These are phyloP conservation scores for Phytophthora fragariaefolia DNA, from an alignment of 352 stramenopile genomes.

Conservation along the genomic window DNA sequence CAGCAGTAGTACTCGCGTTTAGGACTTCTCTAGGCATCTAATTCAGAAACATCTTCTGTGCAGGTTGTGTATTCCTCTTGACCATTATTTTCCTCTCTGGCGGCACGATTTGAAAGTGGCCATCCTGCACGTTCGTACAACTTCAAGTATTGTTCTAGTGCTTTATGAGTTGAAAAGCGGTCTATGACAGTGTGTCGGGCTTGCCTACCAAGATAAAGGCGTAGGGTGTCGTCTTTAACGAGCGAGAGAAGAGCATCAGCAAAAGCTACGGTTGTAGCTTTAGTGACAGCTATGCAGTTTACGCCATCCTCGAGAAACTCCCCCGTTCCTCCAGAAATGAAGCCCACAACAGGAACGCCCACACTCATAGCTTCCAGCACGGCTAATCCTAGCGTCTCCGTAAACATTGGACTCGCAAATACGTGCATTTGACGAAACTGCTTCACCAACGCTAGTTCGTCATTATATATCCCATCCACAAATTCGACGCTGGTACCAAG, in stretches of 20 bases:
- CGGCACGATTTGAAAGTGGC: neutral
- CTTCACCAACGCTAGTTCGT: slow-evolving; percentile 37
- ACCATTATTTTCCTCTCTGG: neutral
- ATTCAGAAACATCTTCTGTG: slow-evolving; percentile 15
- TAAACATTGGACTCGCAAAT: slow-evolving; percentile 50
- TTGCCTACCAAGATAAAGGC: slow-evolving; percentile 35
- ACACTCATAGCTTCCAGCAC: slow-evolving; percentile 68
- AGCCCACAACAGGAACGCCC: slow-evolving; percentile 56
- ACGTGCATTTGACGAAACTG: slow-evolving; percentile 50
- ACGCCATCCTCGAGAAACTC: slow-evolving; percentile 55
- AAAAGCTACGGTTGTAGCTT: slow-evolving; percentile 41
- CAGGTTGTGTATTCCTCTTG: slow-evolving; percentile 1
- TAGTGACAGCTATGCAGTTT: slow-evolving; percentile 50
- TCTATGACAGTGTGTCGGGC: slow-evolving; percentile 45
- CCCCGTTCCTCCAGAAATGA: slow-evolving; percentile 45
- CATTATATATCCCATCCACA: slow-evolving; percentile 53
- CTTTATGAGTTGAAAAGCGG: slow-evolving; percentile 37
- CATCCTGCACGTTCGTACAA: slow-evolving; percentile 49
- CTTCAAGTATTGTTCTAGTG: slow-evolving; percentile 40
- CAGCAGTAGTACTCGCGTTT: slow-evolving; percentile 27
- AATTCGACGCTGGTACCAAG: slow-evolving; percentile 44
- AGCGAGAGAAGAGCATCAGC: slow-evolving; percentile 40
- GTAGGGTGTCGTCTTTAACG: slow-evolving; percentile 24
- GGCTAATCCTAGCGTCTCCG: slow-evolving; percentile 61
- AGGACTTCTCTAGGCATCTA: slow-evolving; percentile 16